Base-by-base conservation (phyloP, 768 basidiomycete genomes). In the Gloeopeniophorella convolvens region DNA sequence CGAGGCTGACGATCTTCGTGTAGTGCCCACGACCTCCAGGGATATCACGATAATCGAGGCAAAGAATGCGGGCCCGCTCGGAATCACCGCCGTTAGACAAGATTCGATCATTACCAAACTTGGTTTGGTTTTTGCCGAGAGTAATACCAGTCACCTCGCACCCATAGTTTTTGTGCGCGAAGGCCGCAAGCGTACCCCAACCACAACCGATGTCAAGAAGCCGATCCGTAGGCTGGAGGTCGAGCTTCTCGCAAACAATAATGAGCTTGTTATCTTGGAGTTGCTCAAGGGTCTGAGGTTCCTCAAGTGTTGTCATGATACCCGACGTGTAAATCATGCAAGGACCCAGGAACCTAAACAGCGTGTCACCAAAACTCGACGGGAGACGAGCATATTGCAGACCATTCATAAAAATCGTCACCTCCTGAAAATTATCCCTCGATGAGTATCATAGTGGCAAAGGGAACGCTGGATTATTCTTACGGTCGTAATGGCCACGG, bases 261-360 rank as follows among this genome's bases (percentile, higher is more conserved):
- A 85, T 83, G 47, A 99, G 83, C 67, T 99, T 98, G 78, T 98
- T 99, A 68, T 98, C 95, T 73, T 99, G 96, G 9, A 99, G 80
- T 58, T 92, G 76, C 65, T 98, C 95, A 40, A 99, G 77, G 11
- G 90, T 82, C 66, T 97, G 86, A 55, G 83, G 73, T 34, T 73
- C 70, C 57, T 78, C 77, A 51, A 85, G 69, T 63, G 87, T 81
- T 21, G 71, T 70, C 48, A 97, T 77, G 45, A 99, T 75, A 56
- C 96, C 96, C 23, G 89, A 94, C 10, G 96, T 99, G 68, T 98
- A 99, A 64, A 99, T 81, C 95, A 96, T 96, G 54, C 90, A 86
- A 5, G 89, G 87, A 9, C 92, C 92, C 35, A 96, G 77, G 79
- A 95, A 95, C 88, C 85, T 86, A 6, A 36, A 48, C 4, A 18